Evolutionary conservation across 2,329 filamentous ascomycete species (phyloP), one percentile per base, ranked within the genome.

Genomic region (Colletotrichum filicis): DNA sequence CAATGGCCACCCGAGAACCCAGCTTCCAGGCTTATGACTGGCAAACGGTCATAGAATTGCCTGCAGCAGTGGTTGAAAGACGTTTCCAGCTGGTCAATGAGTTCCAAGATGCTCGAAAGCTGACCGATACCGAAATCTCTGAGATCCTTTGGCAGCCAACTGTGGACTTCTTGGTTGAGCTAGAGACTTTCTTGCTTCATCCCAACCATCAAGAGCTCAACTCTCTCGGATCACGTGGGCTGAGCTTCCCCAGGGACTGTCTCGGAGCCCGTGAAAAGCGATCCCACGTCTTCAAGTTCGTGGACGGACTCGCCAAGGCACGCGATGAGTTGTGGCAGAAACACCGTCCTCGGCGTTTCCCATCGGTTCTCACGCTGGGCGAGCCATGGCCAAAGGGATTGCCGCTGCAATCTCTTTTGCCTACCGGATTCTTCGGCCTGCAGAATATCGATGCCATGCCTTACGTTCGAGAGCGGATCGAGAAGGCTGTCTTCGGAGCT

Each of bases 1-100:
- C 62, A 4, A 67, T 61, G 68, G 56, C 30, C 24, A 24, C 56
- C 14, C 30, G 62, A 55, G 68, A 71, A 37, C 68, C 62, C 14
- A 56, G 32, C 35, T 71, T 71, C 30, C 62, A 71, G n/a, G 22
- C 11, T 32, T 19, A 46, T 9, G 32, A 66, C 35, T 61, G 68
- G 68, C 12, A 35, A 9, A 8, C 14, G 5, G 55, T 67, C 19
- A n/a, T 57, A 5, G 7, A n/a, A 30, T 26, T 71, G 7, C 68
- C 68, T 16, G 46, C 19, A 9, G 32, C 58, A 11, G 63, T 61
- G 14, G n/a, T 67, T 11, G 19, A 55, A 22, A 32, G 16, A 19
- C 68, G 68, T 8, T 26, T 71, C 19, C 53, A 9, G 16, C 2
- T 32, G 24, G 68, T 46, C 7, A 67, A 66, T 12, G 24, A 28